These are phyloP conservation scores for Microcyclospora pomicola DNA, from an alignment of 2,329 filamentous ascomycete genomes.

Conservation along the genomic window DNA sequence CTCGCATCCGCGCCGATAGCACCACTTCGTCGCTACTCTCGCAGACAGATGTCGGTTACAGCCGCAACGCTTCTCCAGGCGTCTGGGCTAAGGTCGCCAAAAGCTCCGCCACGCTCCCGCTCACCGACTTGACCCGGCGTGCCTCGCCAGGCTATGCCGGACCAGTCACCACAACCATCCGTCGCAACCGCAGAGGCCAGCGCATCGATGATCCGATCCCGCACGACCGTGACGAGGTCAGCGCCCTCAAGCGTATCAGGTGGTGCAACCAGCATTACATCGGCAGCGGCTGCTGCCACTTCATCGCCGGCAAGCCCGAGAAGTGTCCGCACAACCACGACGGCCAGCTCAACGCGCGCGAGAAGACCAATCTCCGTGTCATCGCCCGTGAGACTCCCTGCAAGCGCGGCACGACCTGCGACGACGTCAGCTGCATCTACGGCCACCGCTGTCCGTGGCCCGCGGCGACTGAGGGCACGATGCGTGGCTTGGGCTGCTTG, in stretches of 20 bases:
- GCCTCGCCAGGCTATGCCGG: background rate
- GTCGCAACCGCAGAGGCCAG: conserved; percentile 44
- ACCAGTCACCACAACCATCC: background rate
- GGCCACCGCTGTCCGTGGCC: conserved; percentile 48
- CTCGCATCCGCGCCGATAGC: too few relatives aligned
- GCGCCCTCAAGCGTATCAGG: conserved; percentile 48
- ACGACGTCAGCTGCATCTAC: conserved; percentile 48
- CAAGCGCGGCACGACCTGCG: conserved; percentile 41
- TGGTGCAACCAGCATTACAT: conserved; percentile 50
- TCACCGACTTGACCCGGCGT: background rate
- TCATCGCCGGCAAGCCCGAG: conserved; percentile 30
- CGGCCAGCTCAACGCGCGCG: conserved; percentile 39
- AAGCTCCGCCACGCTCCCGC: too few relatives aligned
- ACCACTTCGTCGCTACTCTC: too few relatives aligned
- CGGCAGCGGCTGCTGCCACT: conserved; percentile 41
- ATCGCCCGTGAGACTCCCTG: conserved; percentile 52
- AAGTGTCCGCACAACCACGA: conserved; percentile 42
- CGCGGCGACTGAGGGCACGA: conserved; percentile 23
- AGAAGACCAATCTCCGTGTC: conserved; percentile 40
- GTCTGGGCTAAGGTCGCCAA: too few relatives aligned
- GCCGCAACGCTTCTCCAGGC: background rate
- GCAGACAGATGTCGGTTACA: too few relatives aligned
- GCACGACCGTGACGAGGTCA: conserved; percentile 42
- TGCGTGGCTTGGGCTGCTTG: conserved; percentile 41
- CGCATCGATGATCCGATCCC: conserved; percentile 42